A percentile compares a stretch with the other conserved stretches of the same genome.
Conservation (phyloP, 2,329 filamentous ascomycete genomes). For the Colletotrichum sp. region DNA sequence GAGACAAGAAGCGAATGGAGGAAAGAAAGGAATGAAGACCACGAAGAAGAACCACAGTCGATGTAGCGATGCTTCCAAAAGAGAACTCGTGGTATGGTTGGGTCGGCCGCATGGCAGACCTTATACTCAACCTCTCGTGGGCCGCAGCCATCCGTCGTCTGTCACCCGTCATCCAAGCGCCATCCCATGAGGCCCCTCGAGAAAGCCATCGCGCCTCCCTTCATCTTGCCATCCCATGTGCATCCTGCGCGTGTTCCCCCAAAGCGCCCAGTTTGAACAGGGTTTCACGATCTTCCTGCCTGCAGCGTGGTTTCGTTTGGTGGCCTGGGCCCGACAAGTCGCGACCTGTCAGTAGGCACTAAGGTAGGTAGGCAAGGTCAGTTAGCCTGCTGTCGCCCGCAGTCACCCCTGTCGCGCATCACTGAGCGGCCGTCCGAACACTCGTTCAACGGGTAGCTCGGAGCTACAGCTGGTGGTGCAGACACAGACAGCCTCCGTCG, state of each 20-base stretch:
- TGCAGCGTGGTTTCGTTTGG: conserved; percentile 8
- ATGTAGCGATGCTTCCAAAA: neutral
- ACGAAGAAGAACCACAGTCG: conserved; percentile 22
- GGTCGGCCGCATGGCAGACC: neutral
- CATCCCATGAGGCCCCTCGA: neutral
- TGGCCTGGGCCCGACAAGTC: neutral
- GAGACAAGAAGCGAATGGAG: conserved; percentile 12
- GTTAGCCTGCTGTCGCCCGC: neutral
- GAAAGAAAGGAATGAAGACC: conserved; percentile 24
- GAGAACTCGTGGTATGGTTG: neutral
- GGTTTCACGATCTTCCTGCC: conserved; percentile 16
- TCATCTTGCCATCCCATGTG: neutral
- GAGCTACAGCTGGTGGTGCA: neutral
- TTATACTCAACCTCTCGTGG: conserved; percentile 6
- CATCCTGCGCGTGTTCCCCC: neutral
- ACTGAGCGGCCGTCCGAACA: conserved; percentile 5
- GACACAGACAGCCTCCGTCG: neutral
- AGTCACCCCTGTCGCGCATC: conserved; percentile 12
- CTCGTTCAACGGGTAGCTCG: neutral
- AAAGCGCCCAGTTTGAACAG: conserved; percentile 14
- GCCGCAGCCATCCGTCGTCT: neutral
- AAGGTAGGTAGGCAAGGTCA: neutral
- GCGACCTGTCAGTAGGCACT: neutral
- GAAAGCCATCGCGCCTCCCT: neutral
- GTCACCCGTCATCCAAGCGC: conserved; percentile 10